Evolutionary conservation across 768 basidiomycete species (phyloP).

Genomic region (Serendipita vermifera): DNA sequence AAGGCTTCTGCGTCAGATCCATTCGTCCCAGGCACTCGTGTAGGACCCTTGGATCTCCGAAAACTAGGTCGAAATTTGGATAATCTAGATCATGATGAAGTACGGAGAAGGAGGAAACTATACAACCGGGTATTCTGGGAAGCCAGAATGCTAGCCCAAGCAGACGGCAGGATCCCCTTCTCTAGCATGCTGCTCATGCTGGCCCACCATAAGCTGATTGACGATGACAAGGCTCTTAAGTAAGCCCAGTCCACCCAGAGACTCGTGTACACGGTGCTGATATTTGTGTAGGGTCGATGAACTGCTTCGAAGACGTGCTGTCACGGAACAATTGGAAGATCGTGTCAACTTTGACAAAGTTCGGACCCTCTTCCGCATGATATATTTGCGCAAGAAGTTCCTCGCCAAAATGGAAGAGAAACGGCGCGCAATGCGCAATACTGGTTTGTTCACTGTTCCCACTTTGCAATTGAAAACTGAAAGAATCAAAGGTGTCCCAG

Average conservation of each 20-base stretch:
- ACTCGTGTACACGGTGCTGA: not conserved
- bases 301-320: constrained; percentile 58
- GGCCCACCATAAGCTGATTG: constrained; percentile 83
- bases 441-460: not conserved
- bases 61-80: constrained; percentile 47
- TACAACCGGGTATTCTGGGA: constrained; percentile 79
- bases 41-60: constrained; percentile 46
- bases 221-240: constrained; percentile 80
- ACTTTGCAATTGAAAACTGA: too few relatives aligned
- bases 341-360: constrained; percentile 78
- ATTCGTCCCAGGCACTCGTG: constrained; percentile 22
- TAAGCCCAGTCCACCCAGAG: constrained; percentile 32
- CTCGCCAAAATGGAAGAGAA: constrained; percentile 35
- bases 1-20: constrained; percentile 25
- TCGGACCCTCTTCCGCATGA: constrained; percentile 62
- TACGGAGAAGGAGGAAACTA: constrained; percentile 52
- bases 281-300: constrained; percentile 54
- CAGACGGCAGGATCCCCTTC: constrained; percentile 70
- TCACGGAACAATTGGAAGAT: constrained; percentile 66
- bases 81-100: constrained; percentile 48
- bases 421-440: not conserved
- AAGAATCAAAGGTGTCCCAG: not conserved
- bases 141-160: constrained; percentile 54
- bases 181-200: constrained; percentile 76
- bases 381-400: constrained; percentile 58